phyloP scores from a whole-genome alignment of 1,284 basidiomycete genomes.

The Baeospora myosura region DNA sequence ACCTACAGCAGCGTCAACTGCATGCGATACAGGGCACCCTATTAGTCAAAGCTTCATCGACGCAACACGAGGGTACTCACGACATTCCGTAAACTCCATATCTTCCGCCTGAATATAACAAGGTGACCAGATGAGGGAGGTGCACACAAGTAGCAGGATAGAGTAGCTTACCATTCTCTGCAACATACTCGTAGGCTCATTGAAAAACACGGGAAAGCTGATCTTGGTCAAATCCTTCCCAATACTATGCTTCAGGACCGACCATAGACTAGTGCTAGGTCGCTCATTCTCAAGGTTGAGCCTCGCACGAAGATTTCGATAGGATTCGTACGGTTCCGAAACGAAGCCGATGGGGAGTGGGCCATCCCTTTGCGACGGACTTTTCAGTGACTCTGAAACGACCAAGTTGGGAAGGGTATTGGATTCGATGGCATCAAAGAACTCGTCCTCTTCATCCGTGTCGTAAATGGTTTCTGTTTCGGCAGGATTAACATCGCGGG shows the following conservation, averaged over 20 bases:
- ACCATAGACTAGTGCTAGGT: conserved; percentile 91
- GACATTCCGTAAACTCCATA: conserved; percentile 92
- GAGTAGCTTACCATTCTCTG: conserved; percentile 59
- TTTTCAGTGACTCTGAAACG: conserved; percentile 53
- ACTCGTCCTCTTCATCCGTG: conserved; percentile 92
- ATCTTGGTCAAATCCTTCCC: conserved; percentile 98
- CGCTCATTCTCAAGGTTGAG: conserved; percentile 78
- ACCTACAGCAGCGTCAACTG: conserved; percentile 78
- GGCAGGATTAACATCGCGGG: neutral
- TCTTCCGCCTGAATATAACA: conserved; percentile 63
- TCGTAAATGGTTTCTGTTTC: conserved; percentile 44
- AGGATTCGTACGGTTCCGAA: conserved; percentile 59
- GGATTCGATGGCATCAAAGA: conserved; percentile 93
- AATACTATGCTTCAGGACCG: conserved; percentile 91
- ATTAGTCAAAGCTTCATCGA: conserved; percentile 1
- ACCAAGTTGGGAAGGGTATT: conserved; percentile 71
- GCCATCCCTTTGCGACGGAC: conserved; percentile 21
- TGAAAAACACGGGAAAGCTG: conserved; percentile 93
- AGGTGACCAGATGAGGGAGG: conserved; percentile 9
- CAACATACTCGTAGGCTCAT: conserved; percentile 94
- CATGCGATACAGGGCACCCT: no score
- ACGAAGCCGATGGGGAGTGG: conserved; percentile 25
- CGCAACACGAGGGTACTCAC: conserved; percentile 40
- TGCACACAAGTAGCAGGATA: neutral
- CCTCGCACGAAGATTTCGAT: conserved; percentile 56